Evolutionary conservation across 805 yeast species (phyloP), one percentile per base, ranked within the genome.

Genomic region (Kodamaea nitidulidarum): DNA sequence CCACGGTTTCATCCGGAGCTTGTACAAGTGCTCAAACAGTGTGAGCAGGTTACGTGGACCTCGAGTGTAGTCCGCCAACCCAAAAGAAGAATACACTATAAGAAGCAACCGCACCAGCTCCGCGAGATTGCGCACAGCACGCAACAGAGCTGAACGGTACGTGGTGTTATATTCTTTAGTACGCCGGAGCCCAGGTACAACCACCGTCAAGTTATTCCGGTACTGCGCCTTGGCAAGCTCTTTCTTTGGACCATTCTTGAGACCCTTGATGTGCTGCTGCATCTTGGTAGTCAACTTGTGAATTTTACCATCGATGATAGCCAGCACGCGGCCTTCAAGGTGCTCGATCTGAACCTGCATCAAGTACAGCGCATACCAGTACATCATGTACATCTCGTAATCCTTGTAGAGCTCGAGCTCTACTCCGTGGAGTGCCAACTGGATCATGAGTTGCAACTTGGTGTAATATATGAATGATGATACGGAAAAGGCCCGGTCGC

Each of bases 1-100:
- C 64, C 84, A 86, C 3, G 93, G 80, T 56, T 87, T 88, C 75
- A 87, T 72, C 48, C 95, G 75, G 33, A 88, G 62, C 8, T 55
- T 46, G 38, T 48, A 65, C 15, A 63, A 43, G 29, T 43, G 41
- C 36, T 63, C 61, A 25, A 50, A 43, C 9, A 47, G 39, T 4
- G 60, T 50, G 9, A 50, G 38, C 31, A 45, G 43, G 12, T 54
- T 44, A 47, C 47, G 42, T 45, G 64, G 41, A 52, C 70, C 47
- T 39, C 46, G 38, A 48, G 55, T 17, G 56, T 49, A 54, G 32
- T 51, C 51, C 15, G 55, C 38, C 12, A 56, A 29, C 4, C 45
- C 45, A 8, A 56, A 42, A 10, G 50, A 40, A 9, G 56, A 47
- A 14, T 58, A 39, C 7, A 52, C 39, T 6, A 52, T 40, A 18